phyloP scores from a whole-genome alignment of 345 rosid species.

The Schrenkiella parvula region DNA sequence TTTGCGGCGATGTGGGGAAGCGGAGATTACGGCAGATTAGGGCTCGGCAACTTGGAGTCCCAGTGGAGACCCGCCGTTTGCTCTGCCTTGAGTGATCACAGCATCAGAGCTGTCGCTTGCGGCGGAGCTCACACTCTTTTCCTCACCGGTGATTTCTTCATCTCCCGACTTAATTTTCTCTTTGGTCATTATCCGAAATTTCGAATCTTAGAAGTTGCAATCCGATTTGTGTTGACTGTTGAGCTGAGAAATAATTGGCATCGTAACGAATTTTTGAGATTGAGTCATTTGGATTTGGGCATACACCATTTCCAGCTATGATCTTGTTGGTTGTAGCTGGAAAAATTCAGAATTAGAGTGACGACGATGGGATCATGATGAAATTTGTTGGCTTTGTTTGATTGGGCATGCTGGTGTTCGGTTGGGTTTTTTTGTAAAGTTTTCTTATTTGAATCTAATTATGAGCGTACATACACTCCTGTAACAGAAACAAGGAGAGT shows the following conservation, averaged over 20 bases:
- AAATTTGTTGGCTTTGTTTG: background rate
- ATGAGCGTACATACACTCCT: constrained; percentile 22
- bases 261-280: background rate
- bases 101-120: constrained; percentile 65
- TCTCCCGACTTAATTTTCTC: background rate
- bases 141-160: constrained; percentile 57
- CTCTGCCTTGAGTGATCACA: constrained; percentile 43
- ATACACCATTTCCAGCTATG: background rate
- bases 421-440: background rate
- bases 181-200: background rate
- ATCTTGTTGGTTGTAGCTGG: background rate
- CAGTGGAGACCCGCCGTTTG: constrained; percentile 56
- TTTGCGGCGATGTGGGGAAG: constrained; percentile 87
- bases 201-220: background rate
- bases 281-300: background rate
- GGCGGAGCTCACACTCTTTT: constrained; percentile 97
- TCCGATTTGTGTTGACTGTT: background rate
- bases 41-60: constrained; percentile 64
- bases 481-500: constrained; percentile 70
- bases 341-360: background rate
- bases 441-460: background rate
- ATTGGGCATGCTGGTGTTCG: background rate
- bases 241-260: background rate
- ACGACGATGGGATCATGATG: background rate
- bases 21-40: constrained; percentile 84